Conservation (phyloP, 805 yeast genomes). For the Sugiyamaella valdiviana region DNA sequence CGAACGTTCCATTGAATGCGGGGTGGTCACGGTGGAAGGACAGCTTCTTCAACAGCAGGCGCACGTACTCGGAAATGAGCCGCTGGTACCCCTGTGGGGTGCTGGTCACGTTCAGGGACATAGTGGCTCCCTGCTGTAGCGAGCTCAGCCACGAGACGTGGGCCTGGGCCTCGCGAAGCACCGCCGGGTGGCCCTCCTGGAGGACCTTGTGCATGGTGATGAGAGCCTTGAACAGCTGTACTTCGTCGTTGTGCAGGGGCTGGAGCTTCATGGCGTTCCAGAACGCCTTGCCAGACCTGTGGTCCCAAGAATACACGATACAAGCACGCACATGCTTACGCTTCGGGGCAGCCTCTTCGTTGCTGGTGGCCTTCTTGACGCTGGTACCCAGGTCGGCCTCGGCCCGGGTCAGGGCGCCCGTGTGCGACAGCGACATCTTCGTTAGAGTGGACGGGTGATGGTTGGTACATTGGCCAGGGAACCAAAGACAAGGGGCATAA, state of each 20-base stretch:
- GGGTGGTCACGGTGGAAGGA: conserved; percentile 78
- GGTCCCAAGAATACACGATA: conserved; percentile 96
- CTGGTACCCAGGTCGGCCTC: conserved; percentile 39
- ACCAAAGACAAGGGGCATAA: too few species aligned
- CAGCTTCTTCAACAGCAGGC: conserved; percentile 63
- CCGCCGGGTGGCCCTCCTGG: conserved; percentile 96
- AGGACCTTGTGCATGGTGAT: conserved; percentile 82
- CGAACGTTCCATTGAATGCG: conserved; percentile 92
- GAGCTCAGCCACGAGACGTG: conserved; percentile 74
- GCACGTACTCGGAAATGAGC: conserved; percentile 70
- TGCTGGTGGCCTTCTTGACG: conserved; percentile 76
- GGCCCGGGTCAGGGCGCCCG: conserved; percentile 28
- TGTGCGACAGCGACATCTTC: conserved; percentile 13
- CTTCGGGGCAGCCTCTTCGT: conserved; percentile 88
- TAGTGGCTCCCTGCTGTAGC: conserved; percentile 49
- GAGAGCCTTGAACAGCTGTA: conserved; percentile 79
- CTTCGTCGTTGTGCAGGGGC: conserved; percentile 75
- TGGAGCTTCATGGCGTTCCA: conserved; percentile 77
- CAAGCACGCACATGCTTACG: conserved; percentile 94
- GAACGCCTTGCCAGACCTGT: conserved; percentile 71
- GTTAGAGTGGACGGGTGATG: neutral
- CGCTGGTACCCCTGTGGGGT: conserved; percentile 46
- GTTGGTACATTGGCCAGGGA: too few species aligned
- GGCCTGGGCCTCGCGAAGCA: conserved; percentile 70
- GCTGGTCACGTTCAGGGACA: conserved; percentile 23